Evolutionary conservation across 805 yeast genomes (phyloP).

Genomic region (Candida boleticola): DNA sequence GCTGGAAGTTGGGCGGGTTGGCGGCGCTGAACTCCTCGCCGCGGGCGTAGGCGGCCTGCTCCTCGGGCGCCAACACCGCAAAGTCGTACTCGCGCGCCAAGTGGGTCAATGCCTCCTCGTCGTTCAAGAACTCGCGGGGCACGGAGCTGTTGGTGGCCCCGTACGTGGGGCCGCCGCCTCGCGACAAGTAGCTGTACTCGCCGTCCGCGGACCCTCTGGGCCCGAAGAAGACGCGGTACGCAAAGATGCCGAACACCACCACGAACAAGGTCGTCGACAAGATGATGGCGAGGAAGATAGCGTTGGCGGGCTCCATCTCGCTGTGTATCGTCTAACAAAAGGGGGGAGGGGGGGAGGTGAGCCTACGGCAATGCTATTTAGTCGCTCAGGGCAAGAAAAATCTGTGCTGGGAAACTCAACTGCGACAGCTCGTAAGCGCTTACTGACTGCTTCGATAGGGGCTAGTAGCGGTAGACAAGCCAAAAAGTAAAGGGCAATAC

Average conservation of each 20-base stretch:
- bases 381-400: no score
- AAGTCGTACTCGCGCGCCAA: slow-evolving; percentile 38
- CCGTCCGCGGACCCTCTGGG: neutral
- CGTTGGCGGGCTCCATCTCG: no score
- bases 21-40: slow-evolving; percentile 33
- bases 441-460: no score
- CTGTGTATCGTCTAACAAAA: no score
- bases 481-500: no score
- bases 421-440: no score
- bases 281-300: neutral
- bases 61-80: slow-evolving; percentile 38
- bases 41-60: slow-evolving; percentile 32
- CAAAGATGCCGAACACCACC: neutral
- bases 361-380: no score
- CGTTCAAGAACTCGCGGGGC: slow-evolving; percentile 39
- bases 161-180: neutral
- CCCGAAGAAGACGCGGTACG: neutral
- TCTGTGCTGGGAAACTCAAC: no score
- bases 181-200: slow-evolving; percentile 1
- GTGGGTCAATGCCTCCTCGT: slow-evolving; percentile 34
- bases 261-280: neutral
- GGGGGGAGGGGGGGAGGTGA: no score
- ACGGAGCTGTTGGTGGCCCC: slow-evolving; percentile 9
- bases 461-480: no score
- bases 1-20: slow-evolving; percentile 30